Conservation (phyloP, 805 yeast genomes). For the Yamadazyma phyllophila region DNA sequence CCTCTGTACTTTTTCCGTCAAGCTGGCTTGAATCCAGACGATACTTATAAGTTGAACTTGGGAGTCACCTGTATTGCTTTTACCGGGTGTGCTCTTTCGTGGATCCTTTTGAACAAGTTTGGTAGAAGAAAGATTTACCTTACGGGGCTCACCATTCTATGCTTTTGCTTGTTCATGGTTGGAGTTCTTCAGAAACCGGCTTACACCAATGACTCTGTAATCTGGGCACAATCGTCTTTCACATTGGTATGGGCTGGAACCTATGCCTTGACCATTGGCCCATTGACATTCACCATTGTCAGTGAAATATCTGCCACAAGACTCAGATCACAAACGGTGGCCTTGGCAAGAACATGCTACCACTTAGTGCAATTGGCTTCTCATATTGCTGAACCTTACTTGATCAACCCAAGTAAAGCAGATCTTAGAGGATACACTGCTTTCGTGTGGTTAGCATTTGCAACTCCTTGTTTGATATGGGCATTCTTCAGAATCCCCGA, state of each 20-base stretch:
- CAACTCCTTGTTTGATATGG: conserved; percentile 11
- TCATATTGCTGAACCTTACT: conserved; percentile 44
- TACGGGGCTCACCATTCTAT: conserved; percentile 35
- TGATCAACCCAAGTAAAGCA: conserved; percentile 47
- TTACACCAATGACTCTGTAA: conserved; percentile 16
- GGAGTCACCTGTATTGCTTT: conserved; percentile 32
- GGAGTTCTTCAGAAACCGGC: conserved; percentile 30
- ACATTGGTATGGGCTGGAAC: conserved; percentile 23
- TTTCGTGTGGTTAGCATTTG: conserved; percentile 32
- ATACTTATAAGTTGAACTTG: conserved; percentile 31
- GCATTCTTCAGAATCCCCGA: conserved; percentile 31
- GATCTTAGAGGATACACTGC: conserved; percentile 52
- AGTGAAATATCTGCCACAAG: conserved; percentile 41
- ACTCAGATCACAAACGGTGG: conserved; percentile 41
- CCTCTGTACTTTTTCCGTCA: conserved; percentile 38
- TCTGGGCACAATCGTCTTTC: conserved; percentile 25
- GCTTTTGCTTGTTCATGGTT: conserved; percentile 35
- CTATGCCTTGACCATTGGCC: conserved; percentile 42
- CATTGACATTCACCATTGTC: conserved; percentile 39
- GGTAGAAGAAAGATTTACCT: conserved; percentile 42
- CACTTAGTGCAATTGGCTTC: conserved; percentile 31
- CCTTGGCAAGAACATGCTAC: conserved; percentile 25
- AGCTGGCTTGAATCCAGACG: conserved; percentile 33
- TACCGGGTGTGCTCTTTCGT: conserved; percentile 27
- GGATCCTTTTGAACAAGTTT: conserved; percentile 28